These are phyloP conservation scores for Tuber magnatum DNA, from an alignment of 495 filamentous ascomycete genomes.

Conservation along the genomic window DNA sequence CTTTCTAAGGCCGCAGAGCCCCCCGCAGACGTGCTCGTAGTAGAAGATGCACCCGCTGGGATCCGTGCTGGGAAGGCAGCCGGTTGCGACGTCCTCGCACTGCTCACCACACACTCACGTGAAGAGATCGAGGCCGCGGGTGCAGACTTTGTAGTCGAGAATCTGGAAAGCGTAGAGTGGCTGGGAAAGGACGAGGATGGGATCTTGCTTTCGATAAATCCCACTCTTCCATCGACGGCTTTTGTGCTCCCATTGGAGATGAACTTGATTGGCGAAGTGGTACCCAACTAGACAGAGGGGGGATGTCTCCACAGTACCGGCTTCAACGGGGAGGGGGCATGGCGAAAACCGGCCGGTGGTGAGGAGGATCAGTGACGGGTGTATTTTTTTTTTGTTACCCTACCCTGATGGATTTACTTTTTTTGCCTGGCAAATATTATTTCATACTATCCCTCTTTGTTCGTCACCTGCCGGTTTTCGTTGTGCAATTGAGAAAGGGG, in stretches of 20 bases:
- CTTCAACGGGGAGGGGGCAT: not conserved
- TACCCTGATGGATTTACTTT: not conserved
- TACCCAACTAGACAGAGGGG: not conserved
- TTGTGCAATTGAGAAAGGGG: not conserved
- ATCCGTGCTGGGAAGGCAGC: constrained; percentile 81
- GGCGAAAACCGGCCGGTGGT: not conserved
- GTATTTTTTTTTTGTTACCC: not conserved
- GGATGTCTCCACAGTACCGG: not conserved
- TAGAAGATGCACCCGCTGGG: constrained; percentile 93
- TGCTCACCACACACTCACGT: constrained; percentile 75
- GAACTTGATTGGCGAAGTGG: not conserved
- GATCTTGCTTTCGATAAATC: constrained; percentile 17
- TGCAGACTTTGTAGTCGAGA: constrained; percentile 81
- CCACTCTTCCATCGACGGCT: not conserved
- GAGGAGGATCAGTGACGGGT: not conserved
- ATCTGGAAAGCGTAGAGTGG: constrained; percentile 65
- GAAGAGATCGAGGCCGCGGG: constrained; percentile 63
- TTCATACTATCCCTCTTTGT: not conserved
- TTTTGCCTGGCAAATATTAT: not conserved
- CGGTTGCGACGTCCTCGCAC: constrained; percentile 77
- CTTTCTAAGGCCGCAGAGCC: constrained; percentile 43
- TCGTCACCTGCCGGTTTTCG: not conserved
- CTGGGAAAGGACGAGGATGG: constrained; percentile 43
- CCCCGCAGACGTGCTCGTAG: constrained; percentile 54
- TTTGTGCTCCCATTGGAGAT: not conserved